Evolutionary conservation across 139 green algal species (phyloP), one percentile per base, ranked within the genome.

Genomic region (Coccomyxa sp.): DNA sequence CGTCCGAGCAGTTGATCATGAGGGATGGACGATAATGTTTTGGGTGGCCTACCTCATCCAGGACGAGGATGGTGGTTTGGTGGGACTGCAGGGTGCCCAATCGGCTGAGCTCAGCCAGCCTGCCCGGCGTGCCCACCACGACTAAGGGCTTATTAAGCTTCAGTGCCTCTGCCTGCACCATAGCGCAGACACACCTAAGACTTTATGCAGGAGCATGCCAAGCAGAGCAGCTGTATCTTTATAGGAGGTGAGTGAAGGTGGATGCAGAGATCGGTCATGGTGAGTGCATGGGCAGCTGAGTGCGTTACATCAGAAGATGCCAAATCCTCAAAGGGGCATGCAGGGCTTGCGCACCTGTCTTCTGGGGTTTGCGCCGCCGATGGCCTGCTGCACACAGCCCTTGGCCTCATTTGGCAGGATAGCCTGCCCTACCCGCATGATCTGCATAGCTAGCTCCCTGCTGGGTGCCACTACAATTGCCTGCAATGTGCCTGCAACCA

Each of bases 401-500:
- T 81, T 81, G 2, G 79, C 81, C 1, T 85, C 64, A 0, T 89
- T 88, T 12, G 78, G 78, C n/a, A 98, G 79, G 41, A 98, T 75
- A 7, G 74, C 69, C 72, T 90, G 86, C 0, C 91, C 92, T 12
- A 95, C 89, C 6, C 91, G 77, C 70, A 93, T 79, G 27, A 97
- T 95, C 81, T 99, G 95, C 92, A 99, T 98, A 33, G 92, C 94
- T 58, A 99, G 89, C 86, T 99, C 95, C 7, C 92, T 89, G 0
- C 86, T 94, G n/a, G 95, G 95, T 10, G 89, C 91, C 3, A 98
- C 88, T 2, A 99, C 79, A 0, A 98, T 36, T 0, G 81, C 85
- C 78, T 78, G 41, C 71, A 76, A n/a, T 8, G 31, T 44, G n/a
- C 73, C 73, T 41, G 73, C 73, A 10, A 44, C 18, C 50, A 33